Conservation (phyloP, 108 stramenopile genomes). For the Mayamaea pseudoterrestris region DNA sequence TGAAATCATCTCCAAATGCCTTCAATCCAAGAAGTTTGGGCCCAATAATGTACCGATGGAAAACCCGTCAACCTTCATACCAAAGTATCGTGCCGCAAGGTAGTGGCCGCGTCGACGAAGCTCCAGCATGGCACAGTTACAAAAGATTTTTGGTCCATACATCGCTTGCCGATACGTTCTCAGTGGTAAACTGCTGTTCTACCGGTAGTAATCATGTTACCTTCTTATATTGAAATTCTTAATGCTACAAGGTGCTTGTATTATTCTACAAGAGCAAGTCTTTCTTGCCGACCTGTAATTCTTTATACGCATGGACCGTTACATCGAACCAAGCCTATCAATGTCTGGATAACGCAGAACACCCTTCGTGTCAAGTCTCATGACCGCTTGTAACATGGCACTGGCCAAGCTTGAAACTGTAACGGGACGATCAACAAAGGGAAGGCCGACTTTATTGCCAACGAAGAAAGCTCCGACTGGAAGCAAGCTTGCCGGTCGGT, state of each 20-base stretch:
- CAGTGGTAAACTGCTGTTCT: no score
- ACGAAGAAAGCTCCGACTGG: slow-evolving; percentile 54
- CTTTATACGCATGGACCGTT: no score
- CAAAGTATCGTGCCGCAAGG: slow-evolving; percentile 50
- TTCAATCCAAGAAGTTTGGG: slow-evolving; percentile 49
- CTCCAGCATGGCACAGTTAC: no score
- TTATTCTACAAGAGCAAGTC: no score
- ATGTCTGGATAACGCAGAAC: slow-evolving; percentile 26
- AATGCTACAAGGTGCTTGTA: no score
- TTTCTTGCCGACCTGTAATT: no score
- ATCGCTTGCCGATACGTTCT: no score
- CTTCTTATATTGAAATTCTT: no score
- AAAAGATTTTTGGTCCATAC: no score
- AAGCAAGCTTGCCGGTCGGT: slow-evolving; percentile 33
- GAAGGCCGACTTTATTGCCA: slow-evolving; percentile 52
- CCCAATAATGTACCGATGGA: slow-evolving; percentile 70
- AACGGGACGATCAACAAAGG: slow-evolving; percentile 78
- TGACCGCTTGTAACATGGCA: slow-evolving; percentile 53
- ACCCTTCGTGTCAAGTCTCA: slow-evolving; percentile 8
- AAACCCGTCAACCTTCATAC: slow-evolving; percentile 72
- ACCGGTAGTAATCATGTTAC: no score
- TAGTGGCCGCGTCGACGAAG: slow-evolving; percentile 75
- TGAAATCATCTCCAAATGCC: slow-evolving; percentile 51
- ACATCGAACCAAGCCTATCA: no score
- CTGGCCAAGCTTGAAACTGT: slow-evolving; percentile 64